These are phyloP conservation scores for Russula sp. DNA, from an alignment of 768 basidiomycete species.

Conservation along the genomic window DNA sequence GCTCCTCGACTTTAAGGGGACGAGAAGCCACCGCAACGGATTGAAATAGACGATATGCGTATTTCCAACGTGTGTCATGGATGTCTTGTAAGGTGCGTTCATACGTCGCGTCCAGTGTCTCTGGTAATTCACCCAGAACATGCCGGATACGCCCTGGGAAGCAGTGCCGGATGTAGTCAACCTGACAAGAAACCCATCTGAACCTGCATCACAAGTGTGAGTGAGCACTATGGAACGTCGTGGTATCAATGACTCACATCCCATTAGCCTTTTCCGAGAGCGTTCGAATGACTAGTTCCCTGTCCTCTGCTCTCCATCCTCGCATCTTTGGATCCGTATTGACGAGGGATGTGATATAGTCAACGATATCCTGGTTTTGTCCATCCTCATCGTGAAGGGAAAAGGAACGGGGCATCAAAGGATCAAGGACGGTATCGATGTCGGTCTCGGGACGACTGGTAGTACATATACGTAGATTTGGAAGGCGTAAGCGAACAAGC, in stretches of 20 bases:
- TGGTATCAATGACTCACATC: background rate
- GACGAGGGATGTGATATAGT: background rate
- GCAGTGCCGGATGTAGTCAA: background rate
- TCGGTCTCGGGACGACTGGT: conserved; percentile 3
- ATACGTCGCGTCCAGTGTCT: conserved; percentile 4
- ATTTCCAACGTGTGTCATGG: background rate
- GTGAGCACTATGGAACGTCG: background rate
- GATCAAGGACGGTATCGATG: background rate
- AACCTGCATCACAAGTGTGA: background rate
- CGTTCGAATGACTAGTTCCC: background rate
- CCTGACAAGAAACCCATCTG: conserved; percentile 4
- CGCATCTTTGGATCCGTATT: background rate
- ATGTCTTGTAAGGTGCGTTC: background rate
- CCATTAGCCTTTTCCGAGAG: background rate
- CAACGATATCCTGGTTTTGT: background rate
- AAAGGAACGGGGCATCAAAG: background rate
- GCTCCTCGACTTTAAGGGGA: conserved; percentile 2
- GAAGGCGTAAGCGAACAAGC: background rate
- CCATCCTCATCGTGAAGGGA: background rate
- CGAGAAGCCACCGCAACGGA: background rate
- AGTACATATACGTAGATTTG: conserved; percentile 2
- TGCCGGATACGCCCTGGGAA: background rate
- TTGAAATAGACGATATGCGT: conserved; percentile 3
- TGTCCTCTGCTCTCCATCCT: background rate
- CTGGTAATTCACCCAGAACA: background rate